Conservation (phyloP, 2,329 filamentous ascomycete species). For the Colletotrichum sp. region DNA sequence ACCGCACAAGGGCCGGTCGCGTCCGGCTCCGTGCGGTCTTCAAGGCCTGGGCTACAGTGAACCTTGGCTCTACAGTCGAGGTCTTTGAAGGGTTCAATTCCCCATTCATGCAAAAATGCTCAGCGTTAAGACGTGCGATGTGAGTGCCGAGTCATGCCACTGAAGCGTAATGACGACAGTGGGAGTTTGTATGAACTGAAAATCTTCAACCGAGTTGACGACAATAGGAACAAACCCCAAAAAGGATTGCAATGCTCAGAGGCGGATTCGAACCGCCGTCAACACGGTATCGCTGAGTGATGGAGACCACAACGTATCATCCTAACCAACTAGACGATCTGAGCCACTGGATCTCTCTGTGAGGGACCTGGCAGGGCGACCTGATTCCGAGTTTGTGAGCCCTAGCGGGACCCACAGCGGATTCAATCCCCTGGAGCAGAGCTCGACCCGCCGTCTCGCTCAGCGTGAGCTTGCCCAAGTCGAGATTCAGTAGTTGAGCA, state of each 20-base stretch:
- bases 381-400: neutral
- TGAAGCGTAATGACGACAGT: neutral
- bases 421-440: neutral
- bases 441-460: no score
- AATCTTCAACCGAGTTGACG: neutral
- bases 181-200: neutral
- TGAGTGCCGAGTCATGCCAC: neutral
- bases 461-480: neutral
- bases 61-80: neutral
- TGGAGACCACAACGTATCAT: slow-evolving; percentile 22
- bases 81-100: neutral
- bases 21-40: neutral
- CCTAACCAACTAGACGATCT: slow-evolving; percentile 22
- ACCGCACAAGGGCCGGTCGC: neutral
- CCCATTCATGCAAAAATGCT: fast-evolving
- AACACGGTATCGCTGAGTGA: slow-evolving; percentile 15
- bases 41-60: neutral
- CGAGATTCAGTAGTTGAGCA: neutral
- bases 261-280: slow-evolving; percentile 22
- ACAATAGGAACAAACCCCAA: neutral
- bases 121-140: neutral
- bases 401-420: slow-evolving; percentile 6
- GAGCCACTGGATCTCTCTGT: neutral
- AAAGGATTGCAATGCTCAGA: neutral
- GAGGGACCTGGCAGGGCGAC: fast-evolving